Base-by-base conservation (phyloP, 345 rosid genomes). In the Barbarea vulgaris region DNA sequence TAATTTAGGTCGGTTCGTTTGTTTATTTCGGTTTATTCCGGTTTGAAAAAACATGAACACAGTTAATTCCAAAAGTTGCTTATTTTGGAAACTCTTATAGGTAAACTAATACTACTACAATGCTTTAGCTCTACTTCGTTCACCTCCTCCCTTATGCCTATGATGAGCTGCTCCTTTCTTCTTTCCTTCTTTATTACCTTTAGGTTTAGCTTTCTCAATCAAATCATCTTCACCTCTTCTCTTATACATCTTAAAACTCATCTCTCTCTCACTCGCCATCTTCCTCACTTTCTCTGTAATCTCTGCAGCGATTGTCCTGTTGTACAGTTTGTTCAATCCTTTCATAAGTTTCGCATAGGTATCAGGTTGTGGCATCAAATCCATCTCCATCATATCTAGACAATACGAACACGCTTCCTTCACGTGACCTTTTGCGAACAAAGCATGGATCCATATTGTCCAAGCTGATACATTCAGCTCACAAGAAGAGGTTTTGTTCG, bases 381-480 rank as follows among this genome's bases (percentile, higher is more conserved):
- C 92, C 52, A 85, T 83, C 28, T 90, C 95, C 97, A 91, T 85
- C 98, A 94, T 94, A 50, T 90, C 95, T 78, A 91, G 42, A 79
- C 97, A 91, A 82, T 87, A 91, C 1, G 85, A 85, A 76, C 98
- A 91, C 8, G 98, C 98, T 72, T 88, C 97, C 81, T 94, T 94
- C 74, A 91, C 96, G 58, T 88, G 84, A 50, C 96, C 90, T 47
- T 64, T 88, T 19, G 93, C 83, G 64, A 84, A 85, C 74, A 94
- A 79, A 15, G 91, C 87, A 59, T 94, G 98, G 69, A 94, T 88
- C 98, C 98, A 94, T 64, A 94, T 91, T 37, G 97, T 94, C 97
- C 98, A 94, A 13, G 96, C 91, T 77, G 74, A 84, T 79, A 86
- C 85, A 77, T 91, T 94, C 39, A 90, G 88, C 55, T 88, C 95